Evolutionary conservation across 2,329 filamentous ascomycete genomes (phyloP).

Genomic region (Neonectria punicea): DNA sequence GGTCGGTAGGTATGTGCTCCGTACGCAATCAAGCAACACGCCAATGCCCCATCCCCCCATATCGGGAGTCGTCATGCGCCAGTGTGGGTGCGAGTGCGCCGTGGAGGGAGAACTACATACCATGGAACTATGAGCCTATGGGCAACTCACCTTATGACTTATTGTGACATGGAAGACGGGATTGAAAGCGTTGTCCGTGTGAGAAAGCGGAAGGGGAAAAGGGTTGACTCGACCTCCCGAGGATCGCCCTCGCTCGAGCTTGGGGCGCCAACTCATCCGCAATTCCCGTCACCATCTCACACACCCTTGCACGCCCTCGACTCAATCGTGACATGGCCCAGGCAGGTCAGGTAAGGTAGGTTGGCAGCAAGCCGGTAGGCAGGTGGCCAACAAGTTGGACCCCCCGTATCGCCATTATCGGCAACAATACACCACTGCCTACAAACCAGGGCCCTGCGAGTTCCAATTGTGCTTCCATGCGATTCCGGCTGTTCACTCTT

Average conservation of each 20-base stretch:
- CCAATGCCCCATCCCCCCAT: constrained; percentile 2
- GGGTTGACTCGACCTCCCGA: constrained; percentile 12
- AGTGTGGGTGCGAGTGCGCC: background rate
- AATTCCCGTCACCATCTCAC: constrained; percentile 42
- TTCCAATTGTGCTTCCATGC: constrained; percentile 14
- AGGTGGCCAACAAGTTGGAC: constrained; percentile 4
- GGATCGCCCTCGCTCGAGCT: constrained; percentile 21
- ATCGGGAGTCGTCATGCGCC: constrained; percentile 16
- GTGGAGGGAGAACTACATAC: constrained; percentile 3
- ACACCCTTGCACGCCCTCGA: constrained; percentile 41
- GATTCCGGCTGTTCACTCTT: constrained; percentile 17
- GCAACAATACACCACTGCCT: background rate
- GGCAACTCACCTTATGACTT: background rate
- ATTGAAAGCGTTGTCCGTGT: constrained; percentile 8
- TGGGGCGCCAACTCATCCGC: constrained; percentile 44
- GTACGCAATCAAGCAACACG: background rate
- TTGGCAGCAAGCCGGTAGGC: constrained; percentile 7
- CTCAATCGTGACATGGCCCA: constrained; percentile 32
- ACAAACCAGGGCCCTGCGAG: constrained; percentile 10
- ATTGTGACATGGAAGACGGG: background rate
- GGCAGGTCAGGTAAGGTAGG: background rate
- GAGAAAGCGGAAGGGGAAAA: constrained; percentile 17
- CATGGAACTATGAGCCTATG: background rate
- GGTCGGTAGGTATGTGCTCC: constrained; percentile 3
- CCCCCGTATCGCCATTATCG: constrained; percentile 25